Evolutionary conservation across 306 rosid species (phyloP), one percentile per base, ranked within the genome.

Genomic region (Inga oerstediana): DNA sequence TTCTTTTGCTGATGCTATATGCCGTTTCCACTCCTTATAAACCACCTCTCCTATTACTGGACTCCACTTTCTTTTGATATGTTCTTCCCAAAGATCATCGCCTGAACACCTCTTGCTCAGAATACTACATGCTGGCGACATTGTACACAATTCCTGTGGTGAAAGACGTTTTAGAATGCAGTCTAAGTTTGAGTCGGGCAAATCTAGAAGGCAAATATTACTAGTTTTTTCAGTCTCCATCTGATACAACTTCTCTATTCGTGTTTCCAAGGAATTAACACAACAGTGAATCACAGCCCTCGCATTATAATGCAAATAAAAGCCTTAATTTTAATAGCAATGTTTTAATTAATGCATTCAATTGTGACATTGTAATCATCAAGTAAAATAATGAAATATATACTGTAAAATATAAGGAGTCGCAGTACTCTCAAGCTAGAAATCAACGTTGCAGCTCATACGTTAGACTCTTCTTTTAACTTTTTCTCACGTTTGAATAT

Each of bases 21-120:
- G 89, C 69, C 73, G 67, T 56, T 81, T 39, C 98, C 93, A 94
- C 78, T 88, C 92, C 79, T 82, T 78, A 77, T 79, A 62, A 81
- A 93, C 94, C 75, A 64, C 81, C 52, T 70, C 80, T 17, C 96
- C 90, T 51, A 94, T 78, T 45, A 94, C 83, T 52, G 58, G 62
- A 12, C 86, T 88, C 97, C 94, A 91, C 82, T 85, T 94, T 27
- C 72, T 59, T 43, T 80, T 82, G 78, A 88, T 54, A 22, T 82
- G 96, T 32, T 79, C 84, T 74, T 88, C 84, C 97, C 97, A 94
- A 1, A 91, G 78, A 80, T 84, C 88, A 51, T 94, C 91, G 72
- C 88, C 87, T 70, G 15, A n/a, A 51, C 96, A 89, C 56, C 44
- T 91, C 22, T 83, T 86, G 87, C 93, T 89, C 71, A 91, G 77